Evolutionary conservation across 805 yeast genomes (phyloP).

Genomic region (Starmerella geochares): DNA sequence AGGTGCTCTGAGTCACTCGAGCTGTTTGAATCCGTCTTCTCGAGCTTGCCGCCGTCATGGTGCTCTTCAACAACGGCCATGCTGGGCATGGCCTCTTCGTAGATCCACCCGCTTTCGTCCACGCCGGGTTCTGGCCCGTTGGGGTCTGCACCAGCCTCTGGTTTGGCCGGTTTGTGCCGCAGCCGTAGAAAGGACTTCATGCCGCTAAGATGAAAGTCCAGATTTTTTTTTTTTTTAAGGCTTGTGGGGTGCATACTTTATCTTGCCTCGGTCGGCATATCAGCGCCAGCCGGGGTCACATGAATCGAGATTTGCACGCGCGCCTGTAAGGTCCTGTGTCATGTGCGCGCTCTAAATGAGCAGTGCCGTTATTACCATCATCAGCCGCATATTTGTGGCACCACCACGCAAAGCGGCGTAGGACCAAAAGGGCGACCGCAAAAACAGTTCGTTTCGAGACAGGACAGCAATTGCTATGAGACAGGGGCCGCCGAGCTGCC

Average conservation of each 20-base stretch:
- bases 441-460: too few species aligned
- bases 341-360: background rate
- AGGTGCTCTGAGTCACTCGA: too few species aligned
- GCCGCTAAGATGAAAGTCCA: background rate
- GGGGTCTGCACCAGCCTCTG: background rate
- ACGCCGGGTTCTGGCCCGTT: background rate
- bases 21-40: background rate
- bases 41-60: slow-evolving; percentile 4
- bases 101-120: background rate
- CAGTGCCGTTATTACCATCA: too few species aligned
- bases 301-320: too few species aligned
- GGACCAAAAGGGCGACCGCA: too few species aligned
- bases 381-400: too few species aligned
- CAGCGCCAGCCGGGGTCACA: background rate
- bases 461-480: too few species aligned
- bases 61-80: slow-evolving; percentile 4
- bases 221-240: background rate
- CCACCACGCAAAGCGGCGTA: too few species aligned
- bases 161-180: background rate
- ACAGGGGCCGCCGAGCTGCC: too few species aligned
- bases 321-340: too few species aligned
- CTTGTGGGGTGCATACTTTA: background rate
- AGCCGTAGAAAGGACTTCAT: background rate
- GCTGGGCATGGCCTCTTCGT: slow-evolving; percentile 8
- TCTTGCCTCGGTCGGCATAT: slow-evolving; percentile 3